These are phyloP conservation scores for Gracilariopsis chorda DNA, from an alignment of 23 red algal genomes.

Conservation along the genomic window DNA sequence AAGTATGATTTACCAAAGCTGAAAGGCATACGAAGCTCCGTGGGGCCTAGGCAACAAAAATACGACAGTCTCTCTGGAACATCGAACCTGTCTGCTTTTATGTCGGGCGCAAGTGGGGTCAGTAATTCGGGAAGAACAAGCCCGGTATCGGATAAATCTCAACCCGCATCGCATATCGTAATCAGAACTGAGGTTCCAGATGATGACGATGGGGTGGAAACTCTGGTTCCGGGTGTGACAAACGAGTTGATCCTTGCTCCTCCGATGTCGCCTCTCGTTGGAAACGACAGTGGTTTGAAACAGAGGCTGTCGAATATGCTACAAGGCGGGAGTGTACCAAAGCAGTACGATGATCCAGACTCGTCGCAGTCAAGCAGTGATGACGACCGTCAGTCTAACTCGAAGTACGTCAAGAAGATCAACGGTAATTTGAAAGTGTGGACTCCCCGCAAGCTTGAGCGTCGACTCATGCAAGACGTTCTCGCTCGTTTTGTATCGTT, in stretches of 20 bases:
- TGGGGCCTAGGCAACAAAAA: not conserved
- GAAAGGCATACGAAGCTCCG: not conserved
- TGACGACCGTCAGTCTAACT: not conserved
- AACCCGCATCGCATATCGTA: not conserved
- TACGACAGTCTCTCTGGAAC: not conserved
- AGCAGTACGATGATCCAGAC: not conserved
- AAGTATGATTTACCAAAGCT: not conserved
- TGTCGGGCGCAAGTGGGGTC: not conserved
- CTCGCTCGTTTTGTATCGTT: conserved; percentile 57
- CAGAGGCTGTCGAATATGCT: not conserved
- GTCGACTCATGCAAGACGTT: conserved; percentile 60
- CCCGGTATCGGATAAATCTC: not conserved
- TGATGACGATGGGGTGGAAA: conserved; percentile 36
- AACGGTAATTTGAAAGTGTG: not conserved
- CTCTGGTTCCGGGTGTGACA: conserved; percentile 51
- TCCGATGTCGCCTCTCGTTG: conserved; percentile 39
- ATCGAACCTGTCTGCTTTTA: not conserved
- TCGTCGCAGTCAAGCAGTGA: not conserved
- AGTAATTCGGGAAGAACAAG: not conserved
- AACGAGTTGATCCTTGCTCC: conserved; percentile 55
- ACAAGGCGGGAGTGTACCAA: not conserved
- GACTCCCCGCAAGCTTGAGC: conserved; percentile 33
- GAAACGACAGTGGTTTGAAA: not conserved
- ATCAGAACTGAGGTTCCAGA: conserved; percentile 41
- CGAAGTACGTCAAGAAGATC: not conserved